Conservation (phyloP, 306 rosid species). For the Corylus heterophylla region DNA sequence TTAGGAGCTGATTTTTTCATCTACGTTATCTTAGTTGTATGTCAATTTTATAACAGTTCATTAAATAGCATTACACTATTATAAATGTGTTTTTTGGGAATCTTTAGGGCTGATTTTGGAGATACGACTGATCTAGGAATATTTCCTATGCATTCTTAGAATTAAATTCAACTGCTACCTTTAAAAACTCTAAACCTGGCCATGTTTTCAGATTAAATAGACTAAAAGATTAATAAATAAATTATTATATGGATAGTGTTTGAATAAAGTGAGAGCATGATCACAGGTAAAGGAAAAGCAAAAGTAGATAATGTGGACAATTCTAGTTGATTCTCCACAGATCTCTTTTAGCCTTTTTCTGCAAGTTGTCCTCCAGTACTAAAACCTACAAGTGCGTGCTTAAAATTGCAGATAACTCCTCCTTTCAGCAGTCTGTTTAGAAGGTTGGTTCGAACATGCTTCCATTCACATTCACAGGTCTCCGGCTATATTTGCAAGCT, state of each 20-base stretch:
- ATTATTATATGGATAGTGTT: background rate
- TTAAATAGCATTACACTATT: too few relatives aligned
- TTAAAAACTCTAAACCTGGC: background rate
- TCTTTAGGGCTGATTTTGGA: background rate
- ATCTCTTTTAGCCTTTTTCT: slow-evolving; percentile 15
- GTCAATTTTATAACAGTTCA: too few relatives aligned
- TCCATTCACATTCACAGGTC: background rate
- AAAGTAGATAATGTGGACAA: slow-evolving; percentile 1
- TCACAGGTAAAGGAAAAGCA: background rate
- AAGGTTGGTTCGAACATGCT: background rate
- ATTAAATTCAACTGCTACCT: background rate
- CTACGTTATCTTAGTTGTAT: too few relatives aligned
- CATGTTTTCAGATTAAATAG: background rate
- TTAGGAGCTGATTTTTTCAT: too few relatives aligned
- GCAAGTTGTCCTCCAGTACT: slow-evolving; percentile 5
- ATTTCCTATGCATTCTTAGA: background rate
- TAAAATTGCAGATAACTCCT: background rate
- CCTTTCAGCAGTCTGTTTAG: background rate
- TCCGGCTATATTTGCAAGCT: background rate
- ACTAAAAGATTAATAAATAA: background rate
- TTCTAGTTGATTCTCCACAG: slow-evolving; percentile 24
- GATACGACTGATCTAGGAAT: background rate
- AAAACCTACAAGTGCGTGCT: background rate
- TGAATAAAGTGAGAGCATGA: background rate
- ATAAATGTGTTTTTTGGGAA: background rate